Percentiles rank a stretch among this genome's conserved stretches.
Conservation (phyloP, 768 basidiomycete species). For the Lactarius trivialis region DNA sequence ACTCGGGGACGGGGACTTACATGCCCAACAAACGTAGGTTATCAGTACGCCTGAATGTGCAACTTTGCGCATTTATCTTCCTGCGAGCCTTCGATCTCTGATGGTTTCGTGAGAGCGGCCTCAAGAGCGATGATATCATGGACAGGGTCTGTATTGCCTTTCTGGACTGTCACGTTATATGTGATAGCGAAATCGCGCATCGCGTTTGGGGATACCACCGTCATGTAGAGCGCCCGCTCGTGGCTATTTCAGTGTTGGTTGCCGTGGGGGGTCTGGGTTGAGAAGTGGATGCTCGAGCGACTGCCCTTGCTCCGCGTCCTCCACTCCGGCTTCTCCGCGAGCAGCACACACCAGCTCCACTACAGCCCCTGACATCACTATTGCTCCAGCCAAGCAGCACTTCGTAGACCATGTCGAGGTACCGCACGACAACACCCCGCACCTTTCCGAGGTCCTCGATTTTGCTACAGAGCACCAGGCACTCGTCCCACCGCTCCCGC, state of each 20-base stretch:
- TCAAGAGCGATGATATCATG: constrained; percentile 26
- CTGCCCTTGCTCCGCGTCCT: constrained; percentile 36
- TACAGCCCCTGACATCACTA: constrained; percentile 43
- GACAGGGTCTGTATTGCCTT: constrained; percentile 65
- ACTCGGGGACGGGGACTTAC: too few relatives aligned
- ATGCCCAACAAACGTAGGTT: too few relatives aligned
- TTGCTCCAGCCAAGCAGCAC: constrained; percentile 62
- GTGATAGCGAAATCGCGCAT: constrained; percentile 41
- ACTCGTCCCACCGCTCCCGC: constrained; percentile 68
- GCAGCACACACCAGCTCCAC: constrained; percentile 40
- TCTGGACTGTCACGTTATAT: constrained; percentile 44
- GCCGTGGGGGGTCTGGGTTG: constrained; percentile 30
- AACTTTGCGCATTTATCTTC: constrained; percentile 31
- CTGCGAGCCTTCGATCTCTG: constrained; percentile 26
- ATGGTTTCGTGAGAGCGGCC: too few relatives aligned
- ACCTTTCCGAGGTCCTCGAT: constrained; percentile 52
- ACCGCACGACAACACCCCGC: constrained; percentile 46
- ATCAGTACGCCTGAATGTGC: too few relatives aligned
- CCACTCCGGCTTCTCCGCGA: constrained; percentile 51
- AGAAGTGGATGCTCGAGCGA: constrained; percentile 41
- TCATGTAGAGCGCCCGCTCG: constrained; percentile 29
- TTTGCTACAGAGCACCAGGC: constrained; percentile 61
- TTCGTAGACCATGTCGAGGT: constrained; percentile 71
- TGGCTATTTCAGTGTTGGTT: background rate
- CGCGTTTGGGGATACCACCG: constrained; percentile 60